Base-by-base conservation (phyloP, 257 asterid genomes). In the Nyctanthes arbortristis region DNA sequence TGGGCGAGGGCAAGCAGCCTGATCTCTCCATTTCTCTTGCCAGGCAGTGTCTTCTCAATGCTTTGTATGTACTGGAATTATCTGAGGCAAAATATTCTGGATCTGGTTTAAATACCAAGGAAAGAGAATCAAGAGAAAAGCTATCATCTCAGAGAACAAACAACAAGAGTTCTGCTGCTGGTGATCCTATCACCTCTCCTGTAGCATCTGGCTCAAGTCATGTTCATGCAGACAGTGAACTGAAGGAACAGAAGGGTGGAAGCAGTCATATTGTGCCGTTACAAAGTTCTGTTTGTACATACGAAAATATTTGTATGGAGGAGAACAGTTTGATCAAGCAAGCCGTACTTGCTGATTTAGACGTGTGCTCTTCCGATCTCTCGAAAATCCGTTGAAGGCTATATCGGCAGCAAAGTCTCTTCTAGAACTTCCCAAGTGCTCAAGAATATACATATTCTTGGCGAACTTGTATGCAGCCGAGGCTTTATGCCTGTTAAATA, bases 391-490 rank as follows among this genome's bases (percentile, higher is more conserved):
- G 40, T 65, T 81, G 68, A 76, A 72, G 65, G 97, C 97, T 66
- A 81, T 93, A 52, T 64, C 79, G 14, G 39, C 72, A 8, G 92
- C 96, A 27, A 87, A 68, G 64, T 75, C 93, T 69, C 89, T 93
- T 16, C 37, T 93, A 75, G 70, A 79, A 72, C 81, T 82, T 52
- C 80, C 84, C 0, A 86, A 77, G 9, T 87, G 89, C 72, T 85
- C 87, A 39, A 84, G 68, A 69, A 78, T 84, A 65, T 81, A 90
- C 63, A 3, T 76, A 16, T 93, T 87, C 63, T 58, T 90, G 47
- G 97, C 95, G 18, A 79, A 82, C 27, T 65, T 88, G 82, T 90
- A 93, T 62, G 91, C 87, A 56, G 88, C 97, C 14, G 98, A 93
- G 75, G 98, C 98, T 69, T 63, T 93, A 34, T 93, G 97, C 92